Conservation (phyloP, 257 asterid species). For the Cynanchum wilfordii region DNA sequence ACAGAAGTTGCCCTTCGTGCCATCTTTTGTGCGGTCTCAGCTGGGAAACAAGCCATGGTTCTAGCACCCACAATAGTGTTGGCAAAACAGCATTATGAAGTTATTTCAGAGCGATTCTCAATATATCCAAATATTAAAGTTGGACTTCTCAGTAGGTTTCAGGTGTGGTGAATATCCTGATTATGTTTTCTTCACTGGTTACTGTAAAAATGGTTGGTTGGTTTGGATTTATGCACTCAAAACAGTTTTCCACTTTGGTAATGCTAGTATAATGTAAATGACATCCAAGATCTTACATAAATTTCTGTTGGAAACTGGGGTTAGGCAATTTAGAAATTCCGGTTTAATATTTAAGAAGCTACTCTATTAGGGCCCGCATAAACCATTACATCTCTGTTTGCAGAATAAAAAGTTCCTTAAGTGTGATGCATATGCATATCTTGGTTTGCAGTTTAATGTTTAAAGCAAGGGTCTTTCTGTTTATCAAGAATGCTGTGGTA, state of each 20-base stretch:
- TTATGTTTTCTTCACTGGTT: not conserved
- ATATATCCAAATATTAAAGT: constrained; percentile 52
- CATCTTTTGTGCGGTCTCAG: constrained; percentile 80
- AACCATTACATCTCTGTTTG: not conserved
- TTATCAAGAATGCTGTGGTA: not conserved
- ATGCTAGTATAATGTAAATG: not conserved
- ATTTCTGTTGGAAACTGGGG: not conserved
- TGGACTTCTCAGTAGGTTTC: constrained; percentile 94
- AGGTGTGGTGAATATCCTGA: constrained; percentile 44
- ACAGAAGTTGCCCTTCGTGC: constrained; percentile 99
- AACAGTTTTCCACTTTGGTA: not conserved
- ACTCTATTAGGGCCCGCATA: not conserved
- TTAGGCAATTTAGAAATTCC: not conserved
- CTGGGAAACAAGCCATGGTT: constrained; percentile 94
- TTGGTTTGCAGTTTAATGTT: not conserved
- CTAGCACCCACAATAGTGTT: constrained; percentile 92
- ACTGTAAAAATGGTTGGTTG: not conserved
- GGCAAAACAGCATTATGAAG: constrained; percentile 95
- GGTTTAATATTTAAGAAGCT: not conserved
- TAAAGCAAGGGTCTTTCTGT: not conserved
- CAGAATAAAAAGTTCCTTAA: not conserved
- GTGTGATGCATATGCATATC: not conserved
- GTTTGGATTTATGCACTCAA: not conserved
- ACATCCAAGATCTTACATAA: not conserved
- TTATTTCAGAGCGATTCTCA: constrained; percentile 77